A percentile compares a stretch with the other conserved stretches of the same genome.
Conservation (phyloP, 164 flowering plant genomes). For the Aristolochia californica region DNA sequence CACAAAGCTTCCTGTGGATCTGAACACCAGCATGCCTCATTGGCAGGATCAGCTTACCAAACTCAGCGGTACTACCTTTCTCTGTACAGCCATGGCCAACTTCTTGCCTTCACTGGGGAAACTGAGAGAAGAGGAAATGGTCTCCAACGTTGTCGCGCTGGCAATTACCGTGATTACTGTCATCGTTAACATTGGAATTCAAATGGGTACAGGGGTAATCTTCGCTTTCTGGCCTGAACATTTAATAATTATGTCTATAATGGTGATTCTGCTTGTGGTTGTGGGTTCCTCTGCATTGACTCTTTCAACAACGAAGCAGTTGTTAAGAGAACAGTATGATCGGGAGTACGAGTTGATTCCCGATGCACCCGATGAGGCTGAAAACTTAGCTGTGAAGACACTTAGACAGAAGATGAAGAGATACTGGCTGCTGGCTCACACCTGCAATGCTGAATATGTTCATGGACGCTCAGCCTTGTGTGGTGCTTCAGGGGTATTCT, state of each 20-base stretch:
- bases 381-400: slow-evolving; percentile 9
- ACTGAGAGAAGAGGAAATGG: background rate
- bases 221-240: slow-evolving; percentile 7
- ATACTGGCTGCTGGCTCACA: slow-evolving; percentile 58
- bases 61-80: slow-evolving; percentile 7
- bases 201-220: slow-evolving; percentile 10
- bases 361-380: background rate
- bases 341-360: background rate
- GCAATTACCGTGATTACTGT: slow-evolving; percentile 2
- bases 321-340: slow-evolving; percentile 1
- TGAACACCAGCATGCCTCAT: slow-evolving; percentile 3
- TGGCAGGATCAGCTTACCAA: slow-evolving; percentile 5
- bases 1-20: slow-evolving; percentile 2
- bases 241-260: background rate
- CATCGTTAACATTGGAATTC: slow-evolving; percentile 1
- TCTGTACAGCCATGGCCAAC: slow-evolving; percentile 2
- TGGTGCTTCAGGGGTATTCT: slow-evolving; percentile 41
- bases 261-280: slow-evolving; percentile 3
- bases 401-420: slow-evolving; percentile 26
- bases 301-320: background rate
- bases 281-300: slow-evolving; percentile 2
- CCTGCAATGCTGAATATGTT: slow-evolving; percentile 50
- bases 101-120: slow-evolving; percentile 6
- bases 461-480: slow-evolving; percentile 40
- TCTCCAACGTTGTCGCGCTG: slow-evolving; percentile 2